Conservation (phyloP, 306 rosid species). For the Datisca glomerata region DNA sequence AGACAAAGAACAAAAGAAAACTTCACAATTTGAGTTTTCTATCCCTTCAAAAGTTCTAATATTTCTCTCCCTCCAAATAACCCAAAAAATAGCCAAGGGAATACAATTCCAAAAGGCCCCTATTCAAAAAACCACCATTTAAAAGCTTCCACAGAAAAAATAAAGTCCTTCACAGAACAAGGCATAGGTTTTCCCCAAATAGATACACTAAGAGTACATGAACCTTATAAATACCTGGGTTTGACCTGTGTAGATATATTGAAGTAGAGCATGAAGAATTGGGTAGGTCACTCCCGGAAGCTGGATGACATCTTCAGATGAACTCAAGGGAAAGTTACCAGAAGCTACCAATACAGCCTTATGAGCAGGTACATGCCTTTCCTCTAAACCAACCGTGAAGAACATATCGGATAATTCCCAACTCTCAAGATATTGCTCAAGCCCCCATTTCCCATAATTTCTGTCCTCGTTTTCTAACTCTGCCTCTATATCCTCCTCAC, state of each 20-base stretch:
- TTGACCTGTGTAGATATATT: conserved; percentile 73
- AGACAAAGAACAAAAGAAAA: too few species aligned
- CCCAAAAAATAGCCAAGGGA: too few species aligned
- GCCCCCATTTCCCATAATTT: conserved; percentile 72
- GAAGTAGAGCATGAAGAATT: conserved; percentile 65
- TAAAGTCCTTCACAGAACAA: too few species aligned
- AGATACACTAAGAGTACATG: background rate
- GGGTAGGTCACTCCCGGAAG: conserved; percentile 40
- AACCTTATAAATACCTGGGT: conserved; percentile 37
- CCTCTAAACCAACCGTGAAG: conserved; percentile 48
- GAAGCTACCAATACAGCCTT: conserved; percentile 64
- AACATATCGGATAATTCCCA: conserved; percentile 73
- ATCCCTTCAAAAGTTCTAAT: too few species aligned
- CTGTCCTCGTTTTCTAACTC: conserved; percentile 25
- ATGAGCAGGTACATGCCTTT: conserved; percentile 81
- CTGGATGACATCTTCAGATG: conserved; percentile 36
- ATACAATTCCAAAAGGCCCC: too few species aligned
- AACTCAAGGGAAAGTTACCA: conserved; percentile 45
- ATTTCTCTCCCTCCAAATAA: too few species aligned
- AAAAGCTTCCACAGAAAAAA: background rate
- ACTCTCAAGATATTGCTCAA: conserved; percentile 56
- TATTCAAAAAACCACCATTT: background rate
- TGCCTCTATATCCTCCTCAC: conserved; percentile 32
- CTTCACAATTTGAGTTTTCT: too few species aligned
- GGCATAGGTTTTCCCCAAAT: too few species aligned